These are phyloP conservation scores for Heterobasidion irregulare DNA, from an alignment of 1,284 basidiomycete species.

Conservation along the genomic window DNA sequence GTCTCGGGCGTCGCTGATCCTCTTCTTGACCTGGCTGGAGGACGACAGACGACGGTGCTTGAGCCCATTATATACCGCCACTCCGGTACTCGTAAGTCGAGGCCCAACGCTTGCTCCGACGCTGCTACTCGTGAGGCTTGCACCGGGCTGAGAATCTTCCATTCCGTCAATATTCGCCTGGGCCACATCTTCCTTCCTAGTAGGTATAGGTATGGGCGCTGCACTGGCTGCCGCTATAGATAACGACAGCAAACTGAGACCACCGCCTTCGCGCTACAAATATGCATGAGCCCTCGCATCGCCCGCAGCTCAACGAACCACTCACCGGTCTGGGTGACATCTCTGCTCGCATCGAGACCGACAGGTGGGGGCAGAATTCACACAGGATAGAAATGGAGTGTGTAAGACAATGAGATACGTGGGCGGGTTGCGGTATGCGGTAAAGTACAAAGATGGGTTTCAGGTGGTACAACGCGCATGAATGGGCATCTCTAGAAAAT, in stretches of 20 bases:
- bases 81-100: constrained; percentile 11
- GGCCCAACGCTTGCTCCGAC: not conserved
- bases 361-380: not conserved
- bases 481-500: not conserved
- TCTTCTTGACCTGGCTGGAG: constrained; percentile 54
- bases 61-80: constrained; percentile 19
- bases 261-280: constrained; percentile 11
- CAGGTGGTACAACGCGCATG: not conserved
- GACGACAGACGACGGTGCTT: constrained; percentile 63
- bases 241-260: constrained; percentile 53
- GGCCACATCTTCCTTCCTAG: constrained; percentile 4
- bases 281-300: not conserved
- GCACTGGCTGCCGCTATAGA: constrained; percentile 51
- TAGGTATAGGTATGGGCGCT: constrained; percentile 32
- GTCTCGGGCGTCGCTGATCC: constrained; percentile 69
- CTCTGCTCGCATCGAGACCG: not conserved
- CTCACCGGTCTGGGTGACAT: not conserved
- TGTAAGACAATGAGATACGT: not conserved
- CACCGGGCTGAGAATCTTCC: constrained; percentile 7
- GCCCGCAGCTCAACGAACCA: not conserved
- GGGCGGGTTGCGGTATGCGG: not conserved
- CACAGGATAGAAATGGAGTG: not conserved
- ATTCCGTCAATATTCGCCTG: constrained; percentile 13
- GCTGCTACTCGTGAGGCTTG: not conserved
- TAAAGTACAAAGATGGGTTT: not conserved